These are phyloP conservation scores for Talaromyces thailandensis DNA, from an alignment of 495 filamentous ascomycete genomes.

Conservation along the genomic window DNA sequence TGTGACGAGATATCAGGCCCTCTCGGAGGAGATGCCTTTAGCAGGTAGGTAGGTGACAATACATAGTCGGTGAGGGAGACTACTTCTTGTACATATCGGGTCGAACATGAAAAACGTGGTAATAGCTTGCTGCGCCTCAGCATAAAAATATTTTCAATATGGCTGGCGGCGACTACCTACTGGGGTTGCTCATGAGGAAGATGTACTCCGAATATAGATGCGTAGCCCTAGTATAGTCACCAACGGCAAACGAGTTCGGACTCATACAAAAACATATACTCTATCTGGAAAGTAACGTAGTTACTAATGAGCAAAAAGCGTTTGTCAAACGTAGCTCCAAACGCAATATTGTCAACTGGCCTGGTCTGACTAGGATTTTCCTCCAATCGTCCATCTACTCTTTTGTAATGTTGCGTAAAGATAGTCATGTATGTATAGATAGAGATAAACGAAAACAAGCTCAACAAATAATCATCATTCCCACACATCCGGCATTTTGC, in stretches of 20 bases:
- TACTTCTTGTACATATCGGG: background rate
- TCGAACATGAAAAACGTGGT: background rate
- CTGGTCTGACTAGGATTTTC: background rate
- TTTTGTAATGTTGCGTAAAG: background rate
- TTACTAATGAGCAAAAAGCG: background rate
- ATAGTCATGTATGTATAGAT: background rate
- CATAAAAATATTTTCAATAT: background rate
- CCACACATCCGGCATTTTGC: background rate
- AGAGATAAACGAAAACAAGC: background rate
- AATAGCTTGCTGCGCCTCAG: background rate
- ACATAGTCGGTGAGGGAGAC: background rate
- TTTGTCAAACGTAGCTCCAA: background rate
- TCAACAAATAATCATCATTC: background rate
- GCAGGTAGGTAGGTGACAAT: background rate
- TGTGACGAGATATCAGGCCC: background rate
- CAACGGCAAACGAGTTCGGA: background rate
- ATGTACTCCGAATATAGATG: background rate
- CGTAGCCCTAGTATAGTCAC: background rate
- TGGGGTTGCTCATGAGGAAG: background rate
- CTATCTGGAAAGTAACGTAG: background rate
- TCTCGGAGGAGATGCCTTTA: background rate
- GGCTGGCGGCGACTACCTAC: background rate
- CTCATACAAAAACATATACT: background rate
- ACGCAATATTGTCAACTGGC: background rate
- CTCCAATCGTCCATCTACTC: background rate